These are phyloP conservation scores for Fonsecaea erecta DNA, from an alignment of 2,329 filamentous ascomycete species.

Conservation along the genomic window DNA sequence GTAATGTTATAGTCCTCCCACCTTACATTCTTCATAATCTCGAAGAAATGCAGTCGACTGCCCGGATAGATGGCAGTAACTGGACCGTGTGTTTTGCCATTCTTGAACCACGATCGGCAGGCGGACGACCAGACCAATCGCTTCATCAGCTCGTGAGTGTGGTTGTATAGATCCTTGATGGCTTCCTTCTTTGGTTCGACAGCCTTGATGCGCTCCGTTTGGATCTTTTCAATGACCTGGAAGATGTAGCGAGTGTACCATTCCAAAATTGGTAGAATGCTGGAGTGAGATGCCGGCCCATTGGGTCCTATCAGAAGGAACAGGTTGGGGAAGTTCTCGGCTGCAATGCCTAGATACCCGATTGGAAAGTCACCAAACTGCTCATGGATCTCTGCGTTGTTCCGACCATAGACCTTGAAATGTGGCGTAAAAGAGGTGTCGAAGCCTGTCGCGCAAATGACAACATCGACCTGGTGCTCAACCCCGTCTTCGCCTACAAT, in stretches of 20 bases:
- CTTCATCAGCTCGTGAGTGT: constrained; percentile 48
- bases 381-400: constrained; percentile 37
- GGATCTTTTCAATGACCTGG: constrained; percentile 39
- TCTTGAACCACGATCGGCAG: constrained; percentile 33
- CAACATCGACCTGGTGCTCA: constrained; percentile 43
- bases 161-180: constrained; percentile 44
- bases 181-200: constrained; percentile 38
- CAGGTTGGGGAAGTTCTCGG: constrained; percentile 40
- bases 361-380: constrained; percentile 36
- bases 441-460: constrained; percentile 48
- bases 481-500: constrained; percentile 48
- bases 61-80: constrained; percentile 35
- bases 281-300: constrained; percentile 39
- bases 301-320: constrained; percentile 40
- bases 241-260: constrained; percentile 37
- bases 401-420: constrained; percentile 43
- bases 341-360: constrained; percentile 32
- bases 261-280: constrained; percentile 39
- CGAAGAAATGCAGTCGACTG: constrained; percentile 44
- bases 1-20: constrained; percentile 49
- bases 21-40: constrained; percentile 43
- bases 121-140: constrained; percentile 35
- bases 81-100: constrained; percentile 31
- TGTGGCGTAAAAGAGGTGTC: constrained; percentile 44
- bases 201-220: constrained; percentile 35